These are phyloP conservation scores for Hymenoscyphus fructigenus DNA, from an alignment of 2,329 filamentous ascomycete species.

Conservation along the genomic window DNA sequence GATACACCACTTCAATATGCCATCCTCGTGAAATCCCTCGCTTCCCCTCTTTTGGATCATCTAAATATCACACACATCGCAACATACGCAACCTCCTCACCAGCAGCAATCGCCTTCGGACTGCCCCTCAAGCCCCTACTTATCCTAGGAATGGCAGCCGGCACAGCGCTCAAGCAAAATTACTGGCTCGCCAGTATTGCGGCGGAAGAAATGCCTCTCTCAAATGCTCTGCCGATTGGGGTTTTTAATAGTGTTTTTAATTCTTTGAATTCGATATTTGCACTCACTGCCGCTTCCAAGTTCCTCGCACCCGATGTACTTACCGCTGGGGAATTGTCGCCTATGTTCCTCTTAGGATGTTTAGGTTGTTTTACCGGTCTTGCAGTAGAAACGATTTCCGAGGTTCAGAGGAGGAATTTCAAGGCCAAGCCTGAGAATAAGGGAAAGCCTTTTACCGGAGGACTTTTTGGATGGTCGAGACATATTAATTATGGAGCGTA, in stretches of 20 bases:
- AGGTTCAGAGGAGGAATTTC: constrained; percentile 55
- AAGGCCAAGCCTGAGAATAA: constrained; percentile 51
- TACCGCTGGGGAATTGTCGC: constrained; percentile 32
- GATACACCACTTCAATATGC: constrained; percentile 43
- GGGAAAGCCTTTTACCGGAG: constrained; percentile 50
- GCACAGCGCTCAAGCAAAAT: constrained; percentile 51
- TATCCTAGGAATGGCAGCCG: constrained; percentile 24
- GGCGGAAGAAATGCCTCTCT: constrained; percentile 49
- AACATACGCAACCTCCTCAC: constrained; percentile 35
- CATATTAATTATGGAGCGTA: constrained; percentile 57
- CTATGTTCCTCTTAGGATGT: constrained; percentile 47
- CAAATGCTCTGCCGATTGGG: constrained; percentile 44
- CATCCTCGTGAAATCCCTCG: constrained; percentile 49
- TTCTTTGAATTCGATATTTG: too few relatives aligned
- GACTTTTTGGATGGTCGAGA: constrained; percentile 48
- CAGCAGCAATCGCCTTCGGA: constrained; percentile 43
- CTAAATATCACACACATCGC: constrained; percentile 43
- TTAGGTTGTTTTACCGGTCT: constrained; percentile 50
- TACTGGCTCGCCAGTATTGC: constrained; percentile 50
- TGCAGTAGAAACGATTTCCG: constrained; percentile 52
- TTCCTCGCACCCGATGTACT: too few relatives aligned
- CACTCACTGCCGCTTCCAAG: too few relatives aligned
- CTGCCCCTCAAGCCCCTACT: constrained; percentile 50
- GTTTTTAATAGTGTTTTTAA: constrained; percentile 51
- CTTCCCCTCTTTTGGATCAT: constrained; percentile 44